Evolutionary conservation across 768 basidiomycete species (phyloP), one percentile per base, ranked within the genome.

Genomic region (Trametes punicea): DNA sequence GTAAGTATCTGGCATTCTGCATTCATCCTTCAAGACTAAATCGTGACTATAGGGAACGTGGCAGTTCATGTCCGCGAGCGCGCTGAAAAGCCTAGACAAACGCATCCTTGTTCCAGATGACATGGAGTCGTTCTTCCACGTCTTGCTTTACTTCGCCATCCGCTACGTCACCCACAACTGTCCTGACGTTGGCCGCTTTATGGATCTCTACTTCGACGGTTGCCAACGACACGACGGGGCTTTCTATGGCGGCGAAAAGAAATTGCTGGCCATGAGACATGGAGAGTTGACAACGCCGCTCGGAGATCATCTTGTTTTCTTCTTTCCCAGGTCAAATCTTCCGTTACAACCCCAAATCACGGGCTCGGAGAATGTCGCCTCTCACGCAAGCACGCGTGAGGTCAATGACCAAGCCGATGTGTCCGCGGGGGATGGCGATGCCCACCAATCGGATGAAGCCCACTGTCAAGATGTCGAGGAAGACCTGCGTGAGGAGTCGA

Each of bases 121-220:
- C 29, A 39, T 56, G 20, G 55, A 56, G 47, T 56, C 55, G 0
- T 42, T 56, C 47, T 56, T 56, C 47, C 47, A 56, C 41, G 40
- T 49, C 2, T 41, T 56, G 2, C 39, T 56, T 10, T 36, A 49
- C 33, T 23, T 30, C 3, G 44, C 46, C 47, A 54, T 65, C 38
- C 57, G 60, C 18, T 41, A 45, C 38, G 56, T 60, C 16, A 50
- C 21, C 2, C 46, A 49, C 41, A 65, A 51, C 44, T 54, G 55
- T 27, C 46, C 44, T 3, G 42, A 65, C 39, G 15, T 10, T 2
- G 15, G n/a, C 31, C 45, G 39, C 21, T 63, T 60, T 45, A 25
- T 39, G 26, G 46, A 61, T 18, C 36, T 16, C 16, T 51, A 57
- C 49, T 57, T 52, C 18, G 49, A 51, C 26, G 49, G n/a, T 27